Base-by-base conservation (phyloP, 2,329 filamentous ascomycete species). In the Sporothrix brunneoviolacea region DNA sequence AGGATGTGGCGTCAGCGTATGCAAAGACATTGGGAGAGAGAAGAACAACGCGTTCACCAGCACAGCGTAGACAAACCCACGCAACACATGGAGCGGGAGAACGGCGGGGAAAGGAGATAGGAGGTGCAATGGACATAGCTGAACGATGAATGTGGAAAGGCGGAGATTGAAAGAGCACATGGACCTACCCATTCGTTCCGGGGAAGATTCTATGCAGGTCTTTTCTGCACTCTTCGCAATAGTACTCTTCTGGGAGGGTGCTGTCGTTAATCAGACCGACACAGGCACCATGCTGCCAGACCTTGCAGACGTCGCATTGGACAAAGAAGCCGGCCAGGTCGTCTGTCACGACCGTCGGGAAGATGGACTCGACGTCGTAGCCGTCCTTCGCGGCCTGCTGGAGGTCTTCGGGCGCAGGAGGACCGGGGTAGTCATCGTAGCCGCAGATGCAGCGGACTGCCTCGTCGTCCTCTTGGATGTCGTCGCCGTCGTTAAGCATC, bases 221-320 rank as follows among this genome's bases (percentile, higher is more conserved):
- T 64, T 90, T 90, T 58, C 87, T 84, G 70, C 93, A 98, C 67
- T 89, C 80, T 70, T 98, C 93, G 70, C 93, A 98, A 65, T 93
- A 98, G 72, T 98, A 98, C 68, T 97, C 91, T 49, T 97, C 91
- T 9, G 93, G 93, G 58, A 88, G 91, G 65, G 86, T 84, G 59
- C 88, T 85, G 68, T 95, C 91, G 59, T 93, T 93, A 72, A 95
- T 90, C 62, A 98, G 95, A 54, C 93, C 91, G 53, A 98, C 91
- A 64, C 93, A 98, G 54, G 91, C 91, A 61, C 93, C 93, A 66
- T 98, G 93, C 67, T 98, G 93, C 93, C 91, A 98, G 56, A 97
- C 93, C 66, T 95, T 94, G 75, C 93, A 98, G 57, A 88, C 77
- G 70, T 97, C 93, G 77, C 93, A 98, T 73, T 97, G 91, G 58